phyloP scores from a whole-genome alignment of 2,329 filamentous ascomycete genomes.

The Xylaria sp. region DNA sequence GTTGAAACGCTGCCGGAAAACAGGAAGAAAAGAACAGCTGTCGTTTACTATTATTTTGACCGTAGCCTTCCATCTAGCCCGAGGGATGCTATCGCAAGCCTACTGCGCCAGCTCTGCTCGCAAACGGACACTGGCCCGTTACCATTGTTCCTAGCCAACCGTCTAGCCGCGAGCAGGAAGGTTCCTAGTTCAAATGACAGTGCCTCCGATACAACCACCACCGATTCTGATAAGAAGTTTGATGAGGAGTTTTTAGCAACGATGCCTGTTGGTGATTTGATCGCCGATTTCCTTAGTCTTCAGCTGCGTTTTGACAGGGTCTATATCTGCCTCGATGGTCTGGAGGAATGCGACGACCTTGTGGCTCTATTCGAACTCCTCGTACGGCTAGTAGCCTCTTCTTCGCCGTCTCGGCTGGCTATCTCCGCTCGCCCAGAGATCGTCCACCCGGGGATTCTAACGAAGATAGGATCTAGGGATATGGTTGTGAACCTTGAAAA shows the following conservation, averaged over 20 bases:
- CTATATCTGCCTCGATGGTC: conserved; percentile 26
- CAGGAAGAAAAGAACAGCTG: conserved; percentile 14
- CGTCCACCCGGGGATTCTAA: conserved; percentile 6
- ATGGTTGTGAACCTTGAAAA: conserved; percentile 16
- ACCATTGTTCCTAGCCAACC: conserved; percentile 18
- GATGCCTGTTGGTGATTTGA: conserved; percentile 21
- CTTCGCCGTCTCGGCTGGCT: conserved; percentile 13
- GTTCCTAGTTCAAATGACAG: neutral
- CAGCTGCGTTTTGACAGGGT: conserved; percentile 23
- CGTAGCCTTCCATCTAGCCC: conserved; percentile 14
- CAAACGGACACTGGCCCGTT: conserved; percentile 20
- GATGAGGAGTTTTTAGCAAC: conserved; percentile 1
- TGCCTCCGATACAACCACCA: too few relatives aligned
- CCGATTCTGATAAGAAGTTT: neutral
- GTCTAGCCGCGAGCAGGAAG: conserved; percentile 12
- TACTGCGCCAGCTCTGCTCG: conserved; percentile 23
- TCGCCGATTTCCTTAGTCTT: conserved; percentile 27
- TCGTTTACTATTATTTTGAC: conserved; percentile 26
- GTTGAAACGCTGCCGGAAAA: neutral
- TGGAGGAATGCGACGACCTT: conserved; percentile 26
- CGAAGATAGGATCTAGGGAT: conserved; percentile 14
- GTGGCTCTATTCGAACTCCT: conserved; percentile 23
- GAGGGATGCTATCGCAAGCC: conserved; percentile 23
- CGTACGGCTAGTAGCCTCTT: conserved; percentile 11
- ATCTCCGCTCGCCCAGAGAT: conserved; percentile 21